A percentile compares a stretch with the other conserved stretches of the same genome.
These are phyloP conservation scores for Aureobasidium subglaciale DNA, from an alignment of 2,329 filamentous ascomycete species.

Conservation along the genomic window DNA sequence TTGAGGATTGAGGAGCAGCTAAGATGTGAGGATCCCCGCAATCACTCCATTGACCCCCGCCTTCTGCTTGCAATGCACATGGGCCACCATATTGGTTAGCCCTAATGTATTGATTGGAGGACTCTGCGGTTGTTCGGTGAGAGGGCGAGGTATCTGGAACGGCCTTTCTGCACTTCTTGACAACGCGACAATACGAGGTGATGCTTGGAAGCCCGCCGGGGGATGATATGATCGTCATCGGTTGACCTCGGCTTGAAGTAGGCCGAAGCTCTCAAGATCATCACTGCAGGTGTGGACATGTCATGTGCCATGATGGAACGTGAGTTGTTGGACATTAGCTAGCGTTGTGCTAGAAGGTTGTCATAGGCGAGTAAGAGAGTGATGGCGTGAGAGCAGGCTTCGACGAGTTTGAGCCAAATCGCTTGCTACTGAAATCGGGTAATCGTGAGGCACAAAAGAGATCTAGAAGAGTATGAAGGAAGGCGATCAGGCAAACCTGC, in stretches of 20 bases:
- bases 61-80: background rate
- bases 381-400: background rate
- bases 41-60: conserved; percentile 5
- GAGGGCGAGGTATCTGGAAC: too few relatives aligned
- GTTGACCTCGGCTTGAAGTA: conserved; percentile 3
- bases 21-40: conserved; percentile 8
- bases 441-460: background rate
- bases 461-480: background rate
- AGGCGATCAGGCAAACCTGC: conserved; percentile 6
- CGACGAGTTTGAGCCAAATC: background rate
- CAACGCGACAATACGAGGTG: background rate
- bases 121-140: background rate
- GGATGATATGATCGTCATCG: background rate
- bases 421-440: background rate
- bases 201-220: background rate
- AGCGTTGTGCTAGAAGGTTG: background rate
- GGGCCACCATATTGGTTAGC: background rate
- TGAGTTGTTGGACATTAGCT: background rate
- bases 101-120: background rate
- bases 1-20: background rate
- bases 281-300: background rate
- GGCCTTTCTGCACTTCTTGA: background rate
- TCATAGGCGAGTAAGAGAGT: background rate
- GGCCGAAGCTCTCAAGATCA: background rate
- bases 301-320: background rate